Evolutionary conservation across 352 stramenopile species (phyloP), one percentile per base, ranked within the genome.

Genomic region (Globisporangium megalacanthum): DNA sequence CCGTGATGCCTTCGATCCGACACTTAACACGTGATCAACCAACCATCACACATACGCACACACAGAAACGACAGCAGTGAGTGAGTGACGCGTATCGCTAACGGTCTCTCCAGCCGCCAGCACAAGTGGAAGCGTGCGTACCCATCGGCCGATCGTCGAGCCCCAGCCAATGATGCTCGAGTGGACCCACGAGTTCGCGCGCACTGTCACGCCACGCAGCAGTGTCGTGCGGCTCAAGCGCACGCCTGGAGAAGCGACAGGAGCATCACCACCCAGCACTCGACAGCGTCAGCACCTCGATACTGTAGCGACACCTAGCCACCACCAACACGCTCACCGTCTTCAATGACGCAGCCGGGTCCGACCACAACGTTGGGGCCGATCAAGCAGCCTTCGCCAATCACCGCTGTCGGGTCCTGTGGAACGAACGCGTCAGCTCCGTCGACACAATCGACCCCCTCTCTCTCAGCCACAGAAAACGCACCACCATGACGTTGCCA

Each of bases 101-200:
- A 29, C 25, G 25, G 25, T 29, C 39, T n/a, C 15, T 45, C 4
- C 15, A 19, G 39, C 13, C 39, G 15, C 10, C 15, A 50, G 22
- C 35, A 45, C 6, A 11, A n/a, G 35, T n/a, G n/a, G 20, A 19
- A 25, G 17, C 19, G n/a, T 17, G 70, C 69, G 11, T 59, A 92
- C 83, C 83, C 84, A 94, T 66, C 84, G 77, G 25, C 84, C 84
- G 51, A 94, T 92, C 4, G 79, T 94, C 20, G 80, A 94, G 14
- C 84, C 79, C 88, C 88, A 96, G 51, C 88, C 88, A 36, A 96
- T 88, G 72, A 96, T 96, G 58, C 82, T 92, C 52, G 83, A 91
- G 49, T 90, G 73, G 58, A 96, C 89, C 80, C 82, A 92, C 52
- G 79, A 86, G 65, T 94, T 90, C 11, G 78, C 69, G 36, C 81